A percentile compares a stretch with the other conserved stretches of the same genome.
phyloP scores from a whole-genome alignment of 352 stramenopile genomes.

The Phytopythium mirpurense region DNA sequence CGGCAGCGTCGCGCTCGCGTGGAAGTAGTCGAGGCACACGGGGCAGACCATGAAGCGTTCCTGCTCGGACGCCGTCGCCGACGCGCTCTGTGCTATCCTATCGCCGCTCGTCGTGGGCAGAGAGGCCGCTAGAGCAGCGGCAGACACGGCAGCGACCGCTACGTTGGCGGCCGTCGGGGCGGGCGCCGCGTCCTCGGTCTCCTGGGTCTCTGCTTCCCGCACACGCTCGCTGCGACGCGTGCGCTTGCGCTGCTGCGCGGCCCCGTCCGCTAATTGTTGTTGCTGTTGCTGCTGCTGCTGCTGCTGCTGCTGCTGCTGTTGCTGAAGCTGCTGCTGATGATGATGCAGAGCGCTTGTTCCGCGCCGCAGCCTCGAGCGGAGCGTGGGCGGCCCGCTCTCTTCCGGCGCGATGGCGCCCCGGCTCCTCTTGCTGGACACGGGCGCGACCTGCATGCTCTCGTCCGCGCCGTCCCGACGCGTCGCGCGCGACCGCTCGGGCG shows the following conservation, averaged over 20 bases:
- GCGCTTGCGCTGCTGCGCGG: slow-evolving; percentile 28
- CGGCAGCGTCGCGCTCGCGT: slow-evolving; percentile 65
- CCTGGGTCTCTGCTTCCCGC: slow-evolving; percentile 11
- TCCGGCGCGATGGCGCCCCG: slow-evolving; percentile 5
- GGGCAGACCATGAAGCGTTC: slow-evolving; percentile 73
- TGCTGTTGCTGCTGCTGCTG: slow-evolving; percentile 21
- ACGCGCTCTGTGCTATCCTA: slow-evolving; percentile 17
- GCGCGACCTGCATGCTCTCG: slow-evolving; percentile 8
- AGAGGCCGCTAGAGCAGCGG: too few relatives aligned
- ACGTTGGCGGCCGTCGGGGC: neutral
- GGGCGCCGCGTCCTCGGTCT: neutral
- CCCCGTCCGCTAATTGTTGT: slow-evolving; percentile 11
- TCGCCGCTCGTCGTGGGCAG: slow-evolving; percentile 6
- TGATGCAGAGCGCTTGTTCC: too few relatives aligned
- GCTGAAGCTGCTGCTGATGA: too few relatives aligned
- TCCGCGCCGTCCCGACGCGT: slow-evolving; percentile 7
- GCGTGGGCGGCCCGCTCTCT: slow-evolving; percentile 10
- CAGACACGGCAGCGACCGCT: neutral
- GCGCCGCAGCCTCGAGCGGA: slow-evolving; percentile 20
- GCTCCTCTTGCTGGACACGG: slow-evolving; percentile 8
- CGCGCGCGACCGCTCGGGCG: slow-evolving; percentile 13
- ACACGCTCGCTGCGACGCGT: slow-evolving; percentile 18
- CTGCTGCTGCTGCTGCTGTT: too few relatives aligned
- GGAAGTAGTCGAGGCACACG: slow-evolving; percentile 81
- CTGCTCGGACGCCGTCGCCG: slow-evolving; percentile 5